Conservation (phyloP, 2,329 filamentous ascomycete species). For the Reticulascus tulasneorum region DNA sequence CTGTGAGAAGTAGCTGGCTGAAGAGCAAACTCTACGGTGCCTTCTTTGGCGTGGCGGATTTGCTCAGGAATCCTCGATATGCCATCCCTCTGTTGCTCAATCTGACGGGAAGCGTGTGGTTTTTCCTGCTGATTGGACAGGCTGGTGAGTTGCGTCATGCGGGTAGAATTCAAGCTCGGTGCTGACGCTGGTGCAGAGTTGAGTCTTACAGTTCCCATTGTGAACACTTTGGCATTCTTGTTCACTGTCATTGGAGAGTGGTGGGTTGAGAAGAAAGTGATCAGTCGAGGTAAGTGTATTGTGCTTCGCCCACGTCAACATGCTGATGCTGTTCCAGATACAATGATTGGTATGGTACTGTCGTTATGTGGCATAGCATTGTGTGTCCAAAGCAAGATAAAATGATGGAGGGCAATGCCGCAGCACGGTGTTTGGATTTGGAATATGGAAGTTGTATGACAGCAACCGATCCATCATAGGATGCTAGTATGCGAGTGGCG, state of each 20-base stretch:
- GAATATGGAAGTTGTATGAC: too few species aligned
- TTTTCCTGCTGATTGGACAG: conserved; percentile 89
- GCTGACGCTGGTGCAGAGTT: conserved; percentile 56
- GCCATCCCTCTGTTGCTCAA: conserved; percentile 82
- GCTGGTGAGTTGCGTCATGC: conserved; percentile 60
- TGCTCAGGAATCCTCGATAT: conserved; percentile 78
- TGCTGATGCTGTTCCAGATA: conserved; percentile 50
- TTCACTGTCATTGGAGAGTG: conserved; percentile 94
- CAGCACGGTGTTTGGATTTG: too few species aligned
- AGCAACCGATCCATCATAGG: too few species aligned
- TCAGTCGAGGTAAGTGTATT: conserved; percentile 65
- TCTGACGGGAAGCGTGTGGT: conserved; percentile 91
- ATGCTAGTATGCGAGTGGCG: too few species aligned
- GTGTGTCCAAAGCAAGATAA: conserved; percentile 67
- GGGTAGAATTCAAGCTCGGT: background rate
- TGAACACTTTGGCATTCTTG: conserved; percentile 91
- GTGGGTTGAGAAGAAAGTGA: conserved; percentile 90
- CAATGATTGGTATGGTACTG: conserved; percentile 75
- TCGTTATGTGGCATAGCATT: conserved; percentile 77
- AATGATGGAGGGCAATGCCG: too few species aligned
- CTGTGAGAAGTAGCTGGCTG: conserved; percentile 55
- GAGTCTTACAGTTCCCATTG: conserved; percentile 89
- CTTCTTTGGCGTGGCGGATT: conserved; percentile 71
- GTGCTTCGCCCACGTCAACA: background rate
- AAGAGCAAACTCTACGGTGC: conserved; percentile 59